Percentiles rank a stretch among this genome's conserved stretches.
These are phyloP conservation scores for Sinapis alba DNA, from an alignment of 441 rosid genomes.

Conservation along the genomic window DNA sequence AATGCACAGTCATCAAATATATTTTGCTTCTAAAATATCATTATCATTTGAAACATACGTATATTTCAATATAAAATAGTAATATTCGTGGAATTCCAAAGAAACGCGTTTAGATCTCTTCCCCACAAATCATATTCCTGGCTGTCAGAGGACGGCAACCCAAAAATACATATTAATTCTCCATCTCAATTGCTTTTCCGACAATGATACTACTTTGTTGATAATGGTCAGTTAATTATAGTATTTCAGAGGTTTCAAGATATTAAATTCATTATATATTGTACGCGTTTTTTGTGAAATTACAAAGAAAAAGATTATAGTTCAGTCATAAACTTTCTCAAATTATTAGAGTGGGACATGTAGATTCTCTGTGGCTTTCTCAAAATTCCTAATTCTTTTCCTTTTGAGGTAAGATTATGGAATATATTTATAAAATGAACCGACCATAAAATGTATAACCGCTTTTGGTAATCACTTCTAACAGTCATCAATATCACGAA, in stretches of 20 bases:
- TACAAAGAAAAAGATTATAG: background rate
- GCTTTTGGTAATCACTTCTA: too few relatives aligned
- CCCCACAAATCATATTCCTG: background rate
- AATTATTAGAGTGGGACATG: background rate
- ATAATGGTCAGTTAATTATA: background rate
- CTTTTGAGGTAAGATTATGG: background rate
- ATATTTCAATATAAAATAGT: background rate
- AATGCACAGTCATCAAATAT: too few relatives aligned
- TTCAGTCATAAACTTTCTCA: background rate
- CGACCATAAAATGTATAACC: background rate
- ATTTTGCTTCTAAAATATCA: too few relatives aligned
- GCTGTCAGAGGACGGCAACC: constrained; percentile 16
- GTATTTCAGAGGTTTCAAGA: background rate
- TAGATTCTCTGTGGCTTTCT: constrained; percentile 8
- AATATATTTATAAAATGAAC: background rate
- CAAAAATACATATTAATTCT: background rate
- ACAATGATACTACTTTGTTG: constrained; percentile 27
- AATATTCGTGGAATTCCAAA: constrained; percentile 1
- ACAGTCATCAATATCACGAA: too few relatives aligned
- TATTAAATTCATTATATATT: background rate
- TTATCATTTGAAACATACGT: too few relatives aligned
- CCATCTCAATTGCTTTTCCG: constrained; percentile 23
- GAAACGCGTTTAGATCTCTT: constrained; percentile 31
- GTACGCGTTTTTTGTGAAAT: constrained; percentile 12
- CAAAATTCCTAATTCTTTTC: background rate